Evolutionary conservation across 345 rosid genomes (phyloP).

Genomic region (Gossypium mustelinum): DNA sequence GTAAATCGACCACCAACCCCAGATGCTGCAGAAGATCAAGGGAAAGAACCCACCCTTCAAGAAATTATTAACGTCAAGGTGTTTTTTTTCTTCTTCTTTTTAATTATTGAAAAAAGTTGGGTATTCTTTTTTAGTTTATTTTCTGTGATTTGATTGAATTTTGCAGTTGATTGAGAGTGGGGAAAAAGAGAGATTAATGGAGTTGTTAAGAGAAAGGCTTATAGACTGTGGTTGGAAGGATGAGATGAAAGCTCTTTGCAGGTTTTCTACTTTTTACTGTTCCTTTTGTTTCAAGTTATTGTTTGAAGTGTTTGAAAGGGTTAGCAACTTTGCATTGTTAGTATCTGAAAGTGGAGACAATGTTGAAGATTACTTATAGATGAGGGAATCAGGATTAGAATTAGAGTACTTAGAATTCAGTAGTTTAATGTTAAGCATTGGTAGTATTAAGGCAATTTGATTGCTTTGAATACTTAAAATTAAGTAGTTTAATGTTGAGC

Average conservation of each 20-base stretch:
- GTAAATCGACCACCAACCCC: slow-evolving; percentile 67
- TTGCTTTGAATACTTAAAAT: background rate
- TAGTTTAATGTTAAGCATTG: background rate
- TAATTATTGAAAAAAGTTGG: background rate
- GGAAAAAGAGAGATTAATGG: slow-evolving; percentile 67
- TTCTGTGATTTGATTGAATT: slow-evolving; percentile 6
- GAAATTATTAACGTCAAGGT: slow-evolving; percentile 70
- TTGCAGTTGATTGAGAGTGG: slow-evolving; percentile 64
- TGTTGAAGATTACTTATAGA: background rate
- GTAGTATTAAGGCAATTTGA: background rate
- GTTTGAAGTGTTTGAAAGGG: background rate
- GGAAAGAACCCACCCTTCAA: slow-evolving; percentile 49
- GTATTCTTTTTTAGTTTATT: background rate
- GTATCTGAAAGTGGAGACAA: background rate
- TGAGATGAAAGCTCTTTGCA: slow-evolving; percentile 77
- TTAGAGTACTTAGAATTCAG: background rate
- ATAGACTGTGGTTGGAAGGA: slow-evolving; percentile 83
- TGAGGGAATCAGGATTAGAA: background rate
- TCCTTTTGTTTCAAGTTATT: background rate
- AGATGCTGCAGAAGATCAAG: slow-evolving; percentile 39
- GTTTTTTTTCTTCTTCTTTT: background rate
- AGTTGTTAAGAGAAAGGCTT: slow-evolving; percentile 66
- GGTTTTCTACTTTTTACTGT: slow-evolving; percentile 28
- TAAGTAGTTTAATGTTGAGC: background rate
- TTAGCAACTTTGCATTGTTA: background rate